Conservation (phyloP, 306 rosid species). For the Abrus precatorius region DNA sequence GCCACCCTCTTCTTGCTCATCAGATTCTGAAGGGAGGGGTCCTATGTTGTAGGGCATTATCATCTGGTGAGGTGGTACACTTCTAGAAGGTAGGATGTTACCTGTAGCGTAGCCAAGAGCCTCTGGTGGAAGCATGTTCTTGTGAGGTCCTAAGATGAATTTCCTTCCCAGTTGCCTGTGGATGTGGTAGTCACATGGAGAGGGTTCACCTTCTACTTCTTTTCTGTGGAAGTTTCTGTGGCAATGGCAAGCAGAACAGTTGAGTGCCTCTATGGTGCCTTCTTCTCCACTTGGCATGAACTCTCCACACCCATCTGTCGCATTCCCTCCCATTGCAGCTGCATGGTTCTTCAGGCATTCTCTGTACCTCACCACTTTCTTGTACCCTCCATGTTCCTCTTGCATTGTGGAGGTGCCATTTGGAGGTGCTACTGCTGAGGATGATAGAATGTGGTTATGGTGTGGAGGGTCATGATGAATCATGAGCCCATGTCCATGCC, state of each 20-base stretch:
- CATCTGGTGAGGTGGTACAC: slow-evolving; percentile 64
- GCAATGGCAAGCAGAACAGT: slow-evolving; percentile 87
- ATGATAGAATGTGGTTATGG: slow-evolving; percentile 50
- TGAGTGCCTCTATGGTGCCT: slow-evolving; percentile 82
- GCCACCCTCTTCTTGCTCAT: slow-evolving; percentile 66
- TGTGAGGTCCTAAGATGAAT: slow-evolving; percentile 58
- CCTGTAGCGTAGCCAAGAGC: slow-evolving; percentile 65
- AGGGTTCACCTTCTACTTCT: slow-evolving; percentile 62
- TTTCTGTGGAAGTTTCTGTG: slow-evolving; percentile 95
- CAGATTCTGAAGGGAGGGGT: slow-evolving; percentile 69
- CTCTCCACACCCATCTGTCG: slow-evolving; percentile 92
- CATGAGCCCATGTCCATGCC: slow-evolving; percentile 54
- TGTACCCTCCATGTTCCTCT: slow-evolving; percentile 37
- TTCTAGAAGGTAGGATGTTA: slow-evolving; percentile 65
- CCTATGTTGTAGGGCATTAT: slow-evolving; percentile 79
- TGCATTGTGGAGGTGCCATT: slow-evolving; percentile 51
- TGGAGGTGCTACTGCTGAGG: slow-evolving; percentile 44
- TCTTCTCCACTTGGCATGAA: slow-evolving; percentile 93
- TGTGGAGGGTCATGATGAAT: slow-evolving; percentile 53
- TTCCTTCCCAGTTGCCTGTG: slow-evolving; percentile 43
- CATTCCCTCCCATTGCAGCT: slow-evolving; percentile 92
- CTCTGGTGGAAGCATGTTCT: slow-evolving; percentile 51
- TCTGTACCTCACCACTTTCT: slow-evolving; percentile 61
- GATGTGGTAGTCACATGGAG: slow-evolving; percentile 44
- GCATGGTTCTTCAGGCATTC: slow-evolving; percentile 95